A percentile compares a stretch with the other conserved stretches of the same genome.
Evolutionary conservation across 441 rosid species (phyloP).

Genomic region (Gossypium davidsonii): DNA sequence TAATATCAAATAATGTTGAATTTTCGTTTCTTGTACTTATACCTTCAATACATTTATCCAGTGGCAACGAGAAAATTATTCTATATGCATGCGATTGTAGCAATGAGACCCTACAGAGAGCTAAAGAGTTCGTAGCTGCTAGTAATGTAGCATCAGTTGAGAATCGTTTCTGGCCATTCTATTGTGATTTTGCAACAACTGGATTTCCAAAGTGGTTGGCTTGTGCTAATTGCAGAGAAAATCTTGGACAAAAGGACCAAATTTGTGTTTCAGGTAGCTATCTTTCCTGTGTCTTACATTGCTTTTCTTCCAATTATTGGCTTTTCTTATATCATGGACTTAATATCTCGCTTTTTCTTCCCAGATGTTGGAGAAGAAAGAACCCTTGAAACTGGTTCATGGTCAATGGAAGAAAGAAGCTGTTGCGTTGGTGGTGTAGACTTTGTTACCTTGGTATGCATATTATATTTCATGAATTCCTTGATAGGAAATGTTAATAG

Average conservation of each 20-base stretch:
- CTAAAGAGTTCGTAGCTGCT: conserved; percentile 39
- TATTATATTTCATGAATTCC: neutral
- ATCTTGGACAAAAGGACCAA: conserved; percentile 16
- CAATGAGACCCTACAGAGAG: conserved; percentile 54
- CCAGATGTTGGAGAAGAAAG: conserved; percentile 29
- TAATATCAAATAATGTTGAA: neutral
- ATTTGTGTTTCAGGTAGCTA: conserved; percentile 30
- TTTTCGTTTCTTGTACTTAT: neutral
- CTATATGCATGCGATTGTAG: conserved; percentile 88
- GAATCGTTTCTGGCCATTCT: conserved; percentile 46
- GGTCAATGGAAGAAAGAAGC: conserved; percentile 26
- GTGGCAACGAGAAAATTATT: conserved; percentile 46
- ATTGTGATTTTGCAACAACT: conserved; percentile 53
- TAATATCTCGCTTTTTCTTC: neutral
- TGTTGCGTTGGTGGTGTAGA: conserved; percentile 64
- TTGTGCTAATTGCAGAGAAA: conserved; percentile 40
- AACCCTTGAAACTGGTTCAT: neutral
- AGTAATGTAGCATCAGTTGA: conserved; percentile 17
- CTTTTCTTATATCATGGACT: neutral
- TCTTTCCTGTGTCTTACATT: neutral
- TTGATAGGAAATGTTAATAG: neutral
- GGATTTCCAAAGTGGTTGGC: conserved; percentile 62
- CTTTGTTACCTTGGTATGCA: conserved; percentile 69
- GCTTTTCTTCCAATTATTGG: neutral
- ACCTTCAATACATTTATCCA: conserved; percentile 5